Percentiles rank a stretch among this genome's conserved stretches.
Evolutionary conservation across 106 monocot species (phyloP).

Genomic region (Gastrodia elata): DNA sequence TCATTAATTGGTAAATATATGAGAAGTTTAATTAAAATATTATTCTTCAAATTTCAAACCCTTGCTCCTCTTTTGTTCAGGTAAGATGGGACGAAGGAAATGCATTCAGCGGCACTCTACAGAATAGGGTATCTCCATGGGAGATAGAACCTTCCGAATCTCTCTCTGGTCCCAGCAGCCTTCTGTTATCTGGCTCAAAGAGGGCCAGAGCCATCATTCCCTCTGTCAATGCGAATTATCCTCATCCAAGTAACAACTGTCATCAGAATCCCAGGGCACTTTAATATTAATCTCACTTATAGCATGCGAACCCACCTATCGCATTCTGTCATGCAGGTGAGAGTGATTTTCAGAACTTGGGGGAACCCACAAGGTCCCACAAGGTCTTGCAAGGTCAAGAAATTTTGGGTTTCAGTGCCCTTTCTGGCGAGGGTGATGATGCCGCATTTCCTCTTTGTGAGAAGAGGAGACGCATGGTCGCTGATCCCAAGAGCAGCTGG

Average conservation of each 20-base stretch:
- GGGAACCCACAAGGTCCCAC: slow-evolving; percentile 54
- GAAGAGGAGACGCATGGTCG: slow-evolving; percentile 17
- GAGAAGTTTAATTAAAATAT: too few relatives aligned
- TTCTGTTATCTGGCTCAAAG: slow-evolving; percentile 33
- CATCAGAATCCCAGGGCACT: too few relatives aligned
- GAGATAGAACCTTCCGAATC: slow-evolving; percentile 52
- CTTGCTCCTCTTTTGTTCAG: slow-evolving; percentile 13
- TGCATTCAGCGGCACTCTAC: slow-evolving; percentile 14
- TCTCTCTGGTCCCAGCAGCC: slow-evolving; percentile 25
- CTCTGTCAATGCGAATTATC: slow-evolving; percentile 24
- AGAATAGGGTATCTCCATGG: slow-evolving; percentile 63
- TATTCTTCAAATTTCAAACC: too few relatives aligned
- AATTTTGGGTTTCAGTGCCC: slow-evolving; percentile 38
- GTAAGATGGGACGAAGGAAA: slow-evolving; percentile 60
- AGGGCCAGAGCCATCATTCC: slow-evolving; percentile 30
- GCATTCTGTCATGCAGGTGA: slow-evolving; percentile 19
- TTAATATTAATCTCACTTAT: too few relatives aligned
- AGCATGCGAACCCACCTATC: too few relatives aligned
- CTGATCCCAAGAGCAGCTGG: slow-evolving; percentile 21
- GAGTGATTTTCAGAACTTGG: slow-evolving; percentile 29
- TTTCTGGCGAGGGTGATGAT: slow-evolving; percentile 22
- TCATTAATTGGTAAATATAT: too few relatives aligned
- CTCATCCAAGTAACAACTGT: slow-evolving; percentile 45
- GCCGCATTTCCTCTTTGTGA: slow-evolving; percentile 18
- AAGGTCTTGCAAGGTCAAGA: slow-evolving; percentile 97